Percentiles rank a stretch among this genome's conserved stretches.
These are phyloP conservation scores for Pyracantha coccinea DNA, from an alignment of 331 rosid genomes.

Conservation along the genomic window DNA sequence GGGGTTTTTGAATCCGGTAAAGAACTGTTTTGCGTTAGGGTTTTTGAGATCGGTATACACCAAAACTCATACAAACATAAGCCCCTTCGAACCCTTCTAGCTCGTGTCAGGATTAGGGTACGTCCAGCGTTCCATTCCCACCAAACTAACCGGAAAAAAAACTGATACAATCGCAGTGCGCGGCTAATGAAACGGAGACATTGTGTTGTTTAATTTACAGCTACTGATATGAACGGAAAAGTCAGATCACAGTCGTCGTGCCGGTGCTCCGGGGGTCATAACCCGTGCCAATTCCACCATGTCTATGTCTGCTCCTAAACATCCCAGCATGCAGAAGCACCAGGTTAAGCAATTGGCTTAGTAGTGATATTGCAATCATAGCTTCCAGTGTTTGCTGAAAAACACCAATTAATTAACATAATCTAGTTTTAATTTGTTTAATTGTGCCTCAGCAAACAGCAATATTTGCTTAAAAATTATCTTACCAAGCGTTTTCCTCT, in stretches of 20 bases:
- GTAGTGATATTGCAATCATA: slow-evolving; percentile 48
- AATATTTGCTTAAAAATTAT: slow-evolving; percentile 11
- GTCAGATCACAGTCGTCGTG: not conserved
- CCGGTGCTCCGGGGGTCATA: not conserved
- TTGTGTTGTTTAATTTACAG: not conserved
- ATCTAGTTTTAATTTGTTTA: not conserved
- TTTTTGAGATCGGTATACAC: too few relatives aligned
- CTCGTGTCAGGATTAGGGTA: not conserved
- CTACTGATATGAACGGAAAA: not conserved
- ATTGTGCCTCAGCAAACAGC: not conserved
- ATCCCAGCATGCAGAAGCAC: slow-evolving; percentile 68
- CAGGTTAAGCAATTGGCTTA: slow-evolving; percentile 51
- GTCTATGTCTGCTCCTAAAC: slow-evolving; percentile 53
- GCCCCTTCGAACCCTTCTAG: not conserved
- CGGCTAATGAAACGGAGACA: not conserved
- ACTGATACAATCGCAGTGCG: too few relatives aligned
- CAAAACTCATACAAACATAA: not conserved
- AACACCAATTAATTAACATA: too few relatives aligned
- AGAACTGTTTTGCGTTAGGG: too few relatives aligned
- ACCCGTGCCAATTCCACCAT: slow-evolving; percentile 19
- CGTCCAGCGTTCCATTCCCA: not conserved
- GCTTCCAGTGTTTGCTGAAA: slow-evolving; percentile 43
- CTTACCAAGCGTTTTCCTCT: slow-evolving; percentile 71
- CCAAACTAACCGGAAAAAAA: not conserved
- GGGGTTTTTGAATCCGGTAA: too few relatives aligned